phyloP scores from a whole-genome alignment of 2,329 filamentous ascomycete species.

The Fusarium lyarnte region DNA sequence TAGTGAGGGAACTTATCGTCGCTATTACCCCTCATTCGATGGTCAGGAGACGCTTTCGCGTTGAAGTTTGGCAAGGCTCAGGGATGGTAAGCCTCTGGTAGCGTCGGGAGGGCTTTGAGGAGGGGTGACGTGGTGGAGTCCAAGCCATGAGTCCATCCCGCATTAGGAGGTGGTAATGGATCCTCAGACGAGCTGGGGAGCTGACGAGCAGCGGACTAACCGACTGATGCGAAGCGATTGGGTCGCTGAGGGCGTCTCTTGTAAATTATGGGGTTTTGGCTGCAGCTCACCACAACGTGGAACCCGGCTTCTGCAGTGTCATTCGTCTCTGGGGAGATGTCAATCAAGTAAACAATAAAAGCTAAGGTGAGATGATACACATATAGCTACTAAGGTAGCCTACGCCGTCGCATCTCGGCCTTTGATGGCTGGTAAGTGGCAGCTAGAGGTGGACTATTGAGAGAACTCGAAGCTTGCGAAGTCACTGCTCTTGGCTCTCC shows the following conservation, averaged over 20 bases:
- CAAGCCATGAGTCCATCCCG: slow-evolving; percentile 35
- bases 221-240: slow-evolving; percentile 37
- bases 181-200: slow-evolving; percentile 25
- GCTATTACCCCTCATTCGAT: slow-evolving; percentile 42
- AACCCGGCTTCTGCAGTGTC: slow-evolving; percentile 27
- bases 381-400: background rate
- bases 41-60: slow-evolving; percentile 38
- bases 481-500: slow-evolving; percentile 2
- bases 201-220: slow-evolving; percentile 38
- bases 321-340: slow-evolving; percentile 37
- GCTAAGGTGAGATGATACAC: slow-evolving; percentile 4
- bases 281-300: slow-evolving; percentile 33
- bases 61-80: slow-evolving; percentile 16
- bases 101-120: slow-evolving; percentile 17
- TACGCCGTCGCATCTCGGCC: slow-evolving; percentile 2
- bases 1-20: slow-evolving; percentile 13
- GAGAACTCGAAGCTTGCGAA: background rate
- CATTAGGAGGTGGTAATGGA: slow-evolving; percentile 35
- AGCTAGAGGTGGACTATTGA: slow-evolving; percentile 4
- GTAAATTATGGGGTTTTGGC: slow-evolving; percentile 40
- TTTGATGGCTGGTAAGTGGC: slow-evolving; percentile 10
- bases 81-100: slow-evolving; percentile 22
- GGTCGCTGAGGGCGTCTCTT: slow-evolving; percentile 29
- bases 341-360: slow-evolving; percentile 29
- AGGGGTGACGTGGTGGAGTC: slow-evolving; percentile 42